Conservation (phyloP, 805 yeast genomes). For the Ogataea wickerhamii region DNA sequence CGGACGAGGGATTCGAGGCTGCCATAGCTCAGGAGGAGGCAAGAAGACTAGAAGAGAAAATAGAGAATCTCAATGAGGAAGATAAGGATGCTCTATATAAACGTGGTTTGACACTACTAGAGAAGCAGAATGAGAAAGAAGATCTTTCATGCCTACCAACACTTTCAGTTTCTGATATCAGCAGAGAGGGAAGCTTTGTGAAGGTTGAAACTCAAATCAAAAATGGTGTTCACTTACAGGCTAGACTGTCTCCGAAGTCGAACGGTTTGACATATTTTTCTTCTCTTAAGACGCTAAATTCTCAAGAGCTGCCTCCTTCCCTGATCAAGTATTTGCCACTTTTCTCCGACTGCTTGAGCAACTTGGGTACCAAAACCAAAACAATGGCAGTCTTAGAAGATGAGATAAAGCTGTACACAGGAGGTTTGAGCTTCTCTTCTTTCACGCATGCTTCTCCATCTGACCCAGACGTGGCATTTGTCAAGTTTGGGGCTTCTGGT, state of each 20-base stretch:
- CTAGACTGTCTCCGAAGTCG: constrained; percentile 40
- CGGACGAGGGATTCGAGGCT: constrained; percentile 54
- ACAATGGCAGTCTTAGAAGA: constrained; percentile 82
- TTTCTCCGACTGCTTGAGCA: constrained; percentile 75
- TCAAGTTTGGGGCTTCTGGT: constrained; percentile 61
- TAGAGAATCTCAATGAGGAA: constrained; percentile 42
- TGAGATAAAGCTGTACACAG: constrained; percentile 75
- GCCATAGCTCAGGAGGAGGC: constrained; percentile 54
- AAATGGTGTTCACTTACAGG: constrained; percentile 22
- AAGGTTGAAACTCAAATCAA: constrained; percentile 30
- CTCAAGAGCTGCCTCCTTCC: constrained; percentile 50
- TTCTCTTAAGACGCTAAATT: constrained; percentile 57
- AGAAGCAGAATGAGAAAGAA: constrained; percentile 63
- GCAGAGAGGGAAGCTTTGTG: constrained; percentile 45
- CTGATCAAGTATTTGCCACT: constrained; percentile 70
- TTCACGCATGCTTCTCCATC: constrained; percentile 54
- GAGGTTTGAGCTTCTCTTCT: constrained; percentile 71
- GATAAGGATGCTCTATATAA: constrained; percentile 57
- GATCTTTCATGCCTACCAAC: constrained; percentile 81
- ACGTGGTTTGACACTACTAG: constrained; percentile 57
- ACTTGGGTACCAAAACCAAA: constrained; percentile 73
- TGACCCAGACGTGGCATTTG: constrained; percentile 42
- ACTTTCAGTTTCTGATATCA: constrained; percentile 68
- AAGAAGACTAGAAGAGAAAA: constrained; percentile 42
- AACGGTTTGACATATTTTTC: constrained; percentile 80